phyloP scores from a whole-genome alignment of 2,329 filamentous ascomycete species.

The Colletotrichum liriopes region DNA sequence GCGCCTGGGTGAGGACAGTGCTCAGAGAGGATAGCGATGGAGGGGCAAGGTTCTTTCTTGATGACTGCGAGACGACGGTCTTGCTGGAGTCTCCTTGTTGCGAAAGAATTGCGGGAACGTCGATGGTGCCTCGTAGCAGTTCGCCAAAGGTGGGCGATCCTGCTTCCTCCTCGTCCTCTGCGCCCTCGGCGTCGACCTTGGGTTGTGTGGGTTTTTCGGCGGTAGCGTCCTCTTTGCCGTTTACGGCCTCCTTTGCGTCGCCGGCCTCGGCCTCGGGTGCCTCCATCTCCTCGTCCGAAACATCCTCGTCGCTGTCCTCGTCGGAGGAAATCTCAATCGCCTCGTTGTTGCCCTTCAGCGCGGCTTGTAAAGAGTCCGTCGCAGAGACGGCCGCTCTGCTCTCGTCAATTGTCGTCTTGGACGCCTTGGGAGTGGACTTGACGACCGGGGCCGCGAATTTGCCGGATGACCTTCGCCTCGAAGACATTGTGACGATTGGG shows the following conservation, averaged over 20 bases:
- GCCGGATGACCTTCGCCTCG: conserved; percentile 73
- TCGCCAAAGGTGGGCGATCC: conserved; percentile 85
- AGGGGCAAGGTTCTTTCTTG: conserved; percentile 67
- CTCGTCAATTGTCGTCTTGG: conserved; percentile 71
- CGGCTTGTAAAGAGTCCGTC: conserved; percentile 56
- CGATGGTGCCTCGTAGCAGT: conserved; percentile 82
- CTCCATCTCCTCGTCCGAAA: conserved; percentile 60
- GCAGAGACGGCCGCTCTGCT: conserved; percentile 68
- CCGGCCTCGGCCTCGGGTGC: conserved; percentile 46
- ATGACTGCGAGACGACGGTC: conserved; percentile 58
- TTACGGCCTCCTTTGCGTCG: conserved; percentile 42
- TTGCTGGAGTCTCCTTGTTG: conserved; percentile 49
- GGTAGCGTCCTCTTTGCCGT: conserved; percentile 46
- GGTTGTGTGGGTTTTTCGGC: conserved; percentile 47
- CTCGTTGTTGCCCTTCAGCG: conserved; percentile 53
- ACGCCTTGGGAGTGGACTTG: conserved; percentile 67
- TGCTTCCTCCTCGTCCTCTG: conserved; percentile 64
- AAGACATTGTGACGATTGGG: conserved; percentile 63
- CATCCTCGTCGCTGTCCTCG: conserved; percentile 63
- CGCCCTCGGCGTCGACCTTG: conserved; percentile 50
- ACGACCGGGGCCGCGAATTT: conserved; percentile 71
- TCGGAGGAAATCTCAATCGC: conserved; percentile 74
- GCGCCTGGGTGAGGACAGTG: conserved; percentile 93
- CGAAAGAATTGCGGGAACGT: conserved; percentile 77
- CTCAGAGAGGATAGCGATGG: conserved; percentile 86